Evolutionary conservation across 257 asterid genomes (phyloP).

Genomic region (Knoxia roxburghii): DNA sequence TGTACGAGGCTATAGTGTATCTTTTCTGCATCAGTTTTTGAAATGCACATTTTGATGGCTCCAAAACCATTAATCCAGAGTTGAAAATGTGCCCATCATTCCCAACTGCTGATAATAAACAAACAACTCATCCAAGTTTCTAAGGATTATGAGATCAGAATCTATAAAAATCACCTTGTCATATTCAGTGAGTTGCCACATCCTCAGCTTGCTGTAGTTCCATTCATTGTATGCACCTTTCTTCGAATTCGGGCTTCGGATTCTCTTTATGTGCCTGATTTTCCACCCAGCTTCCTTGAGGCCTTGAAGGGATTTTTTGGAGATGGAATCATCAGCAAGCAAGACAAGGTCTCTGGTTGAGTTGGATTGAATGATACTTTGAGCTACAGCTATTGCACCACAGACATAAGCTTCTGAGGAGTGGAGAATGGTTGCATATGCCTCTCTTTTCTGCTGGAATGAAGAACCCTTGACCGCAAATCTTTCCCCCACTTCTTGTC

Average conservation of each 20-base stretch:
- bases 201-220: constrained; percentile 84
- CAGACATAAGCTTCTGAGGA: too few species aligned
- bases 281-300: too few species aligned
- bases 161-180: constrained; percentile 59
- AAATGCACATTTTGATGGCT: constrained; percentile 68
- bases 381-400: too few species aligned
- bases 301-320: too few species aligned
- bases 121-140: constrained; percentile 55
- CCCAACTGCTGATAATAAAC: constrained; percentile 57
- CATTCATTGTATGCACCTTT: constrained; percentile 59
- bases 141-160: constrained; percentile 50
- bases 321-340: too few species aligned
- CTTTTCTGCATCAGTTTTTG: constrained; percentile 45
- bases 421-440: too few species aligned
- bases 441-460: too few species aligned
- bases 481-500: too few species aligned
- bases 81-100: constrained; percentile 60
- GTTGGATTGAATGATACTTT: too few species aligned
- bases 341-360: too few species aligned
- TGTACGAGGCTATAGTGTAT: constrained; percentile 46
- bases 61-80: constrained; percentile 79
- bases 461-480: too few species aligned
- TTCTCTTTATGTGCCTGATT: too few species aligned
- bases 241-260: constrained; percentile 32
- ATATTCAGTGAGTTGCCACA: constrained; percentile 70